Percentiles rank a stretch among this genome's conserved stretches.
phyloP scores from a whole-genome alignment of 2,329 filamentous ascomycete species.

The Aspergillus hortae region DNA sequence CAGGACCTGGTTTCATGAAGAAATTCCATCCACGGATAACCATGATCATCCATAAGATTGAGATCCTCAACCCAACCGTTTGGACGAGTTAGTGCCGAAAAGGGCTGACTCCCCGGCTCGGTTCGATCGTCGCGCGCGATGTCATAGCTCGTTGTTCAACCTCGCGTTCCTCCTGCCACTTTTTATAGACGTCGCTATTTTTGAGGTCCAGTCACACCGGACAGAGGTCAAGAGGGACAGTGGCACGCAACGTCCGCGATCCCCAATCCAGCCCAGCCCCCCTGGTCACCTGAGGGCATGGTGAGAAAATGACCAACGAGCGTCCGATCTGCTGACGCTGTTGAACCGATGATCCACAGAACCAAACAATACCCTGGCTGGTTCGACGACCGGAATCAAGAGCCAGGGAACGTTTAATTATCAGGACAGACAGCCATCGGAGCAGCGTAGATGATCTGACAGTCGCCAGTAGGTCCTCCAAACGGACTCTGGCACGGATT shows the following conservation, averaged over 20 bases:
- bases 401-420: constrained; percentile 5
- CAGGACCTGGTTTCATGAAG: too few species aligned
- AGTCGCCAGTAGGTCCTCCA: too few species aligned
- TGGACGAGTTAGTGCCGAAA: neutral
- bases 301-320: neutral
- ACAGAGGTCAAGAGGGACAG: too few species aligned
- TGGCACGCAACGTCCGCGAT: neutral
- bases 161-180: too few species aligned
- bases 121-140: neutral
- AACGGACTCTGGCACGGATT: too few species aligned
- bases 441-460: too few species aligned
- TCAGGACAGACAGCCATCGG: too few species aligned
- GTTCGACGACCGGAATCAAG: constrained; percentile 5
- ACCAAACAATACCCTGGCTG: constrained; percentile 1
- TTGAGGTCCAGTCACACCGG: too few species aligned
- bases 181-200: too few species aligned
- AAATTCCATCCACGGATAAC: neutral
- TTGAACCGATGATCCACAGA: neutral
- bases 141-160: neutral
- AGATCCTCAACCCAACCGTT: neutral
- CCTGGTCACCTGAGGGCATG: constrained; percentile 5
- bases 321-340: constrained; percentile 6
- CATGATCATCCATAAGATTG: neutral
- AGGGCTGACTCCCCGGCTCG: neutral
- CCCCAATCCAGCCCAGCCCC: neutral